Evolutionary conservation across 148 eudicot species (phyloP), one percentile per base, ranked within the genome.

Genomic region (Vaccinium macrocarpon): DNA sequence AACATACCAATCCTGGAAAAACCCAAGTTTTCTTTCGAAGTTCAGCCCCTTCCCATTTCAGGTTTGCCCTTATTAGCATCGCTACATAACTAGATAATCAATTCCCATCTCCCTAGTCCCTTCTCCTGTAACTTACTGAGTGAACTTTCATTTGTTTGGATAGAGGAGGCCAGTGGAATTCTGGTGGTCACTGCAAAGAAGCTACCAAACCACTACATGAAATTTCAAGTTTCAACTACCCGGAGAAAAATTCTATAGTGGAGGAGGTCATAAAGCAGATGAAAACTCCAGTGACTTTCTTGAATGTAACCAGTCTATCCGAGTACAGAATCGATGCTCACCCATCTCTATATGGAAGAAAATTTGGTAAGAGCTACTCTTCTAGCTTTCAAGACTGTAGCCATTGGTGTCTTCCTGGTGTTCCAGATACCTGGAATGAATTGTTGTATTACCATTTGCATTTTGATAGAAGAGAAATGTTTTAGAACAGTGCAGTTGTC

Each of bases 371-470:
- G 52, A 87, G 80, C 66, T 81, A 85, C 32, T 84, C 90, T 16
- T 84, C 84, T 13, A 78, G 88, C 9, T 89, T 86, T 80, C 93
- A 97, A 91, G 99, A 97, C 93, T 97, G 99, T 86, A 97, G 99
- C 88, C 99, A 97, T 83, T 97, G 99, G 98, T 97, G 99, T 85
- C 96, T 97, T 83, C 99, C 99, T 51, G 99, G 99, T 1, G 92
- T 97, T 82, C 99, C 99, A 18, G 99, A 96, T 90, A 85, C 86
- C 71, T 96, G 99, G 99, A 96, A 96, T 79, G 91, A 96, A 83
- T 86, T 94, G 81, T 83, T 96, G 86, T 96, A 92, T 89, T 85
- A 86, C 85, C 87, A 92, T 78, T 86, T 94, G 85, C 86, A 85
- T 81, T 80, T 84, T 14, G 83, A 51, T 81, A 85, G 66, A 83